Evolutionary conservation across 2,329 filamentous ascomycete species (phyloP).

Genomic region (Triangularia verruculosa): DNA sequence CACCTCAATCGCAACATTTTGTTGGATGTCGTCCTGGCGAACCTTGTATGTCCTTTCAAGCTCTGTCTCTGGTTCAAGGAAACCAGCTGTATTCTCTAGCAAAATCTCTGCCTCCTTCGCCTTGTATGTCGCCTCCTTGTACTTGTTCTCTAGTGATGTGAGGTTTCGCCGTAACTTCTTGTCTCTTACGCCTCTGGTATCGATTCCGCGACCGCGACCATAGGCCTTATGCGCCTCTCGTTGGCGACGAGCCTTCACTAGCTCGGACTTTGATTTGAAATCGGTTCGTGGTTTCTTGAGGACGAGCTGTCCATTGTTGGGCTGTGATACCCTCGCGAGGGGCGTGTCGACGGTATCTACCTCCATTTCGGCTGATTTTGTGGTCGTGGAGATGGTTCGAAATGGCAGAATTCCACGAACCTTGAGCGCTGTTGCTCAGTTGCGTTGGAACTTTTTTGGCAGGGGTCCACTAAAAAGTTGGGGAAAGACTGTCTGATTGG

Average conservation of each 20-base stretch:
- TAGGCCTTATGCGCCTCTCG: conserved; percentile 71
- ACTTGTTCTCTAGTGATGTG: conserved; percentile 74
- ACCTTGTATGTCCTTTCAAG: conserved; percentile 92
- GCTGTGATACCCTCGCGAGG: conserved; percentile 31
- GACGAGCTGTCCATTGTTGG: conserved; percentile 52
- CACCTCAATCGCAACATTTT: conserved; percentile 73
- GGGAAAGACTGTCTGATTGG: conserved; percentile 8
- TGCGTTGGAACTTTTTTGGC: conserved; percentile 25
- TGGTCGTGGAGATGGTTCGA: background rate
- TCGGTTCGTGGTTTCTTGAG: conserved; percentile 50
- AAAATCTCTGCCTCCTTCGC: conserved; percentile 96
- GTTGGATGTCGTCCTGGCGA: conserved; percentile 78
- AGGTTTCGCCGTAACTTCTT: conserved; percentile 86
- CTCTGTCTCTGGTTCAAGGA: conserved; percentile 82
- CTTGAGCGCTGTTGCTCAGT: background rate
- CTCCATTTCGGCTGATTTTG: conserved; percentile 21
- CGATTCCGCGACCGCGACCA: conserved; percentile 76
- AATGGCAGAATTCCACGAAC: background rate
- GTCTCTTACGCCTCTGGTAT: conserved; percentile 72
- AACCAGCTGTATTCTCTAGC: conserved; percentile 80
- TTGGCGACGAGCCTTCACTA: conserved; percentile 49
- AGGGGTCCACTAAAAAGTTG: conserved; percentile 32
- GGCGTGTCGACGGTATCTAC: conserved; percentile 33
- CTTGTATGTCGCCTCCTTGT: conserved; percentile 73
- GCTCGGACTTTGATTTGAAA: conserved; percentile 50